Evolutionary conservation across 2,329 filamentous ascomycete species (phyloP), one percentile per base, ranked within the genome.

Genomic region (Pochonia chlamydosporia): DNA sequence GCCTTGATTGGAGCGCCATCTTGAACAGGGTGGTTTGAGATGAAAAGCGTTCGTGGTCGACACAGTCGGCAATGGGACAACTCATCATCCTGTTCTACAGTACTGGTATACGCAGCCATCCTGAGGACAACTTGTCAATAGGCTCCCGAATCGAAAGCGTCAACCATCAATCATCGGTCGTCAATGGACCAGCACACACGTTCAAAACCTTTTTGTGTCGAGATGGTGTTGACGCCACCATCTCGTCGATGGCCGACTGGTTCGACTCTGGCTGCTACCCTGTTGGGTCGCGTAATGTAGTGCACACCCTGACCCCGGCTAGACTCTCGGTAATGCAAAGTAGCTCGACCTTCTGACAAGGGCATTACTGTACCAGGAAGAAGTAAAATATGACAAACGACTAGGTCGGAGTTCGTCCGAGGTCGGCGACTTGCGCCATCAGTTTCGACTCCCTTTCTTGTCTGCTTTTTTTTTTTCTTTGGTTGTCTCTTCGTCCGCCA

Each of bases 351-450:
- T 30, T 23, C 14, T 41, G 31, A 24, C 45, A 44, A 36, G 42
- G 45, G 41, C 41, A 40, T 13, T 41, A 21, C 30, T 33, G 45
- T 3, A 43, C 14, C 14, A 43, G 9, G 5, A 31, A 43, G 23
- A 40, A 4, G 23, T 14, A 40, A 40, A 40, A 45, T 14, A 24
- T 47, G 44, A 52, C 26, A 47, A 43, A 30, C 35, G 39, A 50
- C 33, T 20, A 33, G 41, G 42, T 45, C 45, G 43, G 44, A 46
- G 36, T 43, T 48, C 43, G 43, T 48, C 50, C 50, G 50, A 50
- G 39, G 45, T 52, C 48, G 43, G 50, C 47, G 23, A 26, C 18
- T 13, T 42, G 20, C 43, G 47, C 43, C 33, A 39, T 46, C 25
- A 28, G n/a, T 37, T 18, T 40, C 24, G 8, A 13, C 24, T 25